phyloP scores from a whole-genome alignment of 352 stramenopile genomes.

The Pythium diclinum region DNA sequence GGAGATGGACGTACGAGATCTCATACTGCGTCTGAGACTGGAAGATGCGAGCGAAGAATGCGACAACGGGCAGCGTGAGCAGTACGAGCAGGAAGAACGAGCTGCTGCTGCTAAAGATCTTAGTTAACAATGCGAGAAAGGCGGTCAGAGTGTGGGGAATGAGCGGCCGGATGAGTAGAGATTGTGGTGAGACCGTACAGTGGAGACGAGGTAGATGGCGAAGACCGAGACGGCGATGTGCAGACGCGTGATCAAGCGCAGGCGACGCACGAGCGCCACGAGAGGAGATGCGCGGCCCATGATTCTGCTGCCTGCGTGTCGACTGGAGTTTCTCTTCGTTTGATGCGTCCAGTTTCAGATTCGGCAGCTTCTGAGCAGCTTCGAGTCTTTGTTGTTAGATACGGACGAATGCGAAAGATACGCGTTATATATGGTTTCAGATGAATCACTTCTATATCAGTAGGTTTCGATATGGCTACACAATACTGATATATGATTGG shows the following conservation, averaged over 20 bases:
- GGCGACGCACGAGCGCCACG: constrained; percentile 11
- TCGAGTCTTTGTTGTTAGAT: not conserved
- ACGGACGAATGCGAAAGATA: not conserved
- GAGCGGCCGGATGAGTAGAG: no score
- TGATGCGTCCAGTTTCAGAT: not conserved
- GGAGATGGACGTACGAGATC: constrained; percentile 21
- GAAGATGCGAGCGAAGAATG: constrained; percentile 17
- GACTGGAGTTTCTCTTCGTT: not conserved
- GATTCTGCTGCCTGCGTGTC: not conserved
- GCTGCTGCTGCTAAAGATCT: constrained; percentile 14
- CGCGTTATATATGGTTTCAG: not conserved
- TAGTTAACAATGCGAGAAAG: not conserved
- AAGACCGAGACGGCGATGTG: not conserved
- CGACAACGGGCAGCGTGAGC: constrained; percentile 16
- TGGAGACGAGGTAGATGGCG: constrained; percentile 6
- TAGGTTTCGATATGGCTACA: not conserved
- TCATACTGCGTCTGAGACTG: constrained; percentile 16
- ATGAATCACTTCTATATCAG: not conserved
- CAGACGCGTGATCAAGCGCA: constrained; percentile 6
- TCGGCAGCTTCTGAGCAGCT: not conserved
- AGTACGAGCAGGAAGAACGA: constrained; percentile 21
- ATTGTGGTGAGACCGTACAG: not conserved
- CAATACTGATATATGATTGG: not conserved
- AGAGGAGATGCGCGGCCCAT: not conserved
- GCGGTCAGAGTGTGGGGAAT: no score